Evolutionary conservation across 371 early-diverging fungal genomes (phyloP), one percentile per base, ranked within the genome.

Genomic region (Syncephalastrum contaminatum): DNA sequence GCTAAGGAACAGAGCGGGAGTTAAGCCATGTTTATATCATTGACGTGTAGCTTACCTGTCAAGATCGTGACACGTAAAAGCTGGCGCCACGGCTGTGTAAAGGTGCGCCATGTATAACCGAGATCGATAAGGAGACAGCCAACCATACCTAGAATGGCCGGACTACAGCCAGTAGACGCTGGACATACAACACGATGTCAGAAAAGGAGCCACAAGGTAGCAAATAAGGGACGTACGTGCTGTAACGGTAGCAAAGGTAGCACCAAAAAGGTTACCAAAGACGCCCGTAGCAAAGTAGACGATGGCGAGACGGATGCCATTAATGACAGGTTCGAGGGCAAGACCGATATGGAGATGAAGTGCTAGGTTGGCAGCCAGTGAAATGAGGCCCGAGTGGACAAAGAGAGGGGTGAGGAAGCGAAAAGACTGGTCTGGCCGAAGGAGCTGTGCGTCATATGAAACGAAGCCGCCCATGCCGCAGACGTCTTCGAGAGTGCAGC

Each of bases 351-450:
- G 54, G 43, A 83, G 48, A 54, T 88, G 89, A 46, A 82, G 77
- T 13, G 67, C 18, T 48, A 88, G 16, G 66, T 93, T 90, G 59
- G 88, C 69, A 3, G 77, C 14, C n/a, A 90, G 56, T 60, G 90
- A 91, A 0, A 90, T 36, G 2, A 89, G 45, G 8, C 91, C 93
- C 40, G 80, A 88, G 60, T 93, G 93, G 54, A 91, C 72, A 59
- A 89, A 88, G 18, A 91, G 77, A 8, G 93, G 84, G 6, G 80
- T 64, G 39, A 91, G 71, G 59, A 91, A 89, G 15, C 91, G 76
- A 63, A 71, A 90, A 81, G 89, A 87, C 58, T 90, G 90, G 62
- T 88, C 71, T 2, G 82, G 78, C 12, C 36, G 36, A 8, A 30
- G 36, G 10, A 30, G 36, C 12, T 30, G 36, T 12, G 36, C 36